A percentile compares a stretch with the other conserved stretches of the same genome.
These are phyloP conservation scores for Parafenestella ontariensis DNA, from an alignment of 2,329 filamentous ascomycete species.

Conservation along the genomic window DNA sequence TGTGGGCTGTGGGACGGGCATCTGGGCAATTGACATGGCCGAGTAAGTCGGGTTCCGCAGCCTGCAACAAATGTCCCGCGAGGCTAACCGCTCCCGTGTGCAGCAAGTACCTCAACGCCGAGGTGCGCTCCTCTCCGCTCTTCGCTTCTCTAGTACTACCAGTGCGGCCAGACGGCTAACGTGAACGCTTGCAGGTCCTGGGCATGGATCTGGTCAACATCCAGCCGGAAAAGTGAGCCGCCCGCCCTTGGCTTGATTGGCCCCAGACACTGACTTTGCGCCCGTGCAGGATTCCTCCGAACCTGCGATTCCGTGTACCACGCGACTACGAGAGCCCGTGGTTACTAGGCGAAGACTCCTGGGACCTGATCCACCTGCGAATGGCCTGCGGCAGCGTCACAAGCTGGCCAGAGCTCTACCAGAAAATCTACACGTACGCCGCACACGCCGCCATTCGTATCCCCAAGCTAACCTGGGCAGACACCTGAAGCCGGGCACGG, in stretches of 20 bases:
- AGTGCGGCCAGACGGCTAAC: constrained; percentile 38
- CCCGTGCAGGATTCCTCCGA: constrained; percentile 70
- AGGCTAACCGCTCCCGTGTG: constrained; percentile 37
- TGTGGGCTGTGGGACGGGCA: constrained; percentile 85
- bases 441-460: background rate
- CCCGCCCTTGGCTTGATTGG: constrained; percentile 49
- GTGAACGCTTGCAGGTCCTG: constrained; percentile 54
- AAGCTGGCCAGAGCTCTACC: constrained; percentile 78
- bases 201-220: constrained; percentile 69
- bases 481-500: constrained; percentile 77
- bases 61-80: constrained; percentile 12
- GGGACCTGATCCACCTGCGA: constrained; percentile 84
- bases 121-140: constrained; percentile 47
- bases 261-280: constrained; percentile 36
- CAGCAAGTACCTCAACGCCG: constrained; percentile 63
- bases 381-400: constrained; percentile 79
- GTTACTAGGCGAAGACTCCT: constrained; percentile 70
- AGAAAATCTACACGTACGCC: constrained; percentile 69
- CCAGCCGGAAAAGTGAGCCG: constrained; percentile 62
- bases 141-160: no score
- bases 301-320: constrained; percentile 70
- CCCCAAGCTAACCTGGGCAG: constrained; percentile 53
- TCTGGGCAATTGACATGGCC: constrained; percentile 89
- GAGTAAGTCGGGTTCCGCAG: constrained; percentile 62
- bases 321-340: constrained; percentile 82